A percentile compares a stretch with the other conserved stretches of the same genome.
phyloP scores from a whole-genome alignment of 176 grass and related monocot species.

The Aegilops speltoides region DNA sequence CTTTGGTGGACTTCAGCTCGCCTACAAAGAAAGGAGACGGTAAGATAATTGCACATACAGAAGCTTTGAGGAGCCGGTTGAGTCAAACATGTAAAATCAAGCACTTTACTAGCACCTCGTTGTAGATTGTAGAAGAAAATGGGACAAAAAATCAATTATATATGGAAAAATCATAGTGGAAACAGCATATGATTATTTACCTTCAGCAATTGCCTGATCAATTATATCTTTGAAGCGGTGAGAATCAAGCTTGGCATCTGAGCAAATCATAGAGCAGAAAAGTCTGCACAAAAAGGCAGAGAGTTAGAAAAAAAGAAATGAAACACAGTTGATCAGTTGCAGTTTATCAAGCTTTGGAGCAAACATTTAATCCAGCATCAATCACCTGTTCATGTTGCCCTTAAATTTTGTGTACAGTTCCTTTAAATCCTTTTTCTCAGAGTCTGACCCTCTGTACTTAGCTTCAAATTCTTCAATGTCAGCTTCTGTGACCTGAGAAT shows the following conservation, averaged over 20 bases:
- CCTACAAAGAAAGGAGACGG: slow-evolving; percentile 38
- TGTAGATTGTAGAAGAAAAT: neutral
- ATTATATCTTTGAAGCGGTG: slow-evolving; percentile 96
- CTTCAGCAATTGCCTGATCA: slow-evolving; percentile 90
- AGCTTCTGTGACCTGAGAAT: slow-evolving; percentile 73
- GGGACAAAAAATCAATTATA: neutral
- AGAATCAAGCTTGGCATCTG: slow-evolving; percentile 88
- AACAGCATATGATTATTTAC: slow-evolving; percentile 26
- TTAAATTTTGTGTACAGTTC: slow-evolving; percentile 80
- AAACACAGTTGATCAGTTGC: neutral
- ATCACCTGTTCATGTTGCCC: slow-evolving; percentile 90
- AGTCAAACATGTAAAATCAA: slow-evolving; percentile 13
- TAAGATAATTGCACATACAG: neutral
- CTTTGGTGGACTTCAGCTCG: slow-evolving; percentile 71
- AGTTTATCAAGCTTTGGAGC: neutral
- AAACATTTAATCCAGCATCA: slow-evolving; percentile 2
- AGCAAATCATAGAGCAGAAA: slow-evolving; percentile 96
- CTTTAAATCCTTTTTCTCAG: slow-evolving; percentile 90
- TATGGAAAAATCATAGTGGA: neutral
- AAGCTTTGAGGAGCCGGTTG: slow-evolving; percentile 4
- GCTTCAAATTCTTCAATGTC: slow-evolving; percentile 97
- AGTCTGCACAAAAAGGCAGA: slow-evolving; percentile 49
- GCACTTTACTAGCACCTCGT: neutral
- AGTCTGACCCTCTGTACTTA: slow-evolving; percentile 93
- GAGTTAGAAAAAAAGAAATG: slow-evolving; percentile 7